Base-by-base conservation (phyloP, 495 filamentous ascomycete species). In the Parathielavia hyrcaniae region DNA sequence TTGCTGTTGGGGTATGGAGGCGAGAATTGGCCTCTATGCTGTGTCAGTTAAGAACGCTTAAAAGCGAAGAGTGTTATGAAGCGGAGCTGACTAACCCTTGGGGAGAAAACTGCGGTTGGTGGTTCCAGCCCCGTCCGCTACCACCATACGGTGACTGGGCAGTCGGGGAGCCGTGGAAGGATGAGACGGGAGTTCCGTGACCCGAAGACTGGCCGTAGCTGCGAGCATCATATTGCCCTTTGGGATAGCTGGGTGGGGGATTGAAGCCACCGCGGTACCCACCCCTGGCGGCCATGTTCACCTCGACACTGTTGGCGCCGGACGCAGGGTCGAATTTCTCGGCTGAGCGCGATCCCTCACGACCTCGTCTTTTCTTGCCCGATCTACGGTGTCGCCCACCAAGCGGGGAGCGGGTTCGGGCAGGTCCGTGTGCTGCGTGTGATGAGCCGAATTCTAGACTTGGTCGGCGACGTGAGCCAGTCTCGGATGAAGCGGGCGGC, bases 161-260 rank as follows among this genome's bases (percentile, higher is more conserved):
- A 40, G 81, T 81, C 38, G 88, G 87, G 11, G 85, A 90, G 22
- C 79, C 81, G 60, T 83, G 83, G 61, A 80, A 80, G n/a, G 84
- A 85, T 38, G 79, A 80, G 51, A 73, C 77, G 36, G 84, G 79
- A 32, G 79, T 83, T 40, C 72, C 72, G 50, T 82, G 80, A 17
- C 82, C 81, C 7, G 85, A 78, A 20, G 84, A 83, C 34, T 78
- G 77, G 30, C 80, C 74, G 63, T 82, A 80, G 44, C 79, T 76
- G 34, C 78, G 71, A 44, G 35, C 50, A 41, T 65, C 59, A 46
- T 70, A 69, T 14, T 66, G 68, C n/a, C 61, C 62, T 32, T 67
- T 70, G 13, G 61, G 60, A 48, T 67, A 71, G 12, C 64, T 67
- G 14, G 64, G 54, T 22, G 65, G 71, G 17, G 61, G 55, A 34